These are phyloP conservation scores for Saturnispora zaruensis DNA, from an alignment of 805 yeast genomes.

Conservation along the genomic window DNA sequence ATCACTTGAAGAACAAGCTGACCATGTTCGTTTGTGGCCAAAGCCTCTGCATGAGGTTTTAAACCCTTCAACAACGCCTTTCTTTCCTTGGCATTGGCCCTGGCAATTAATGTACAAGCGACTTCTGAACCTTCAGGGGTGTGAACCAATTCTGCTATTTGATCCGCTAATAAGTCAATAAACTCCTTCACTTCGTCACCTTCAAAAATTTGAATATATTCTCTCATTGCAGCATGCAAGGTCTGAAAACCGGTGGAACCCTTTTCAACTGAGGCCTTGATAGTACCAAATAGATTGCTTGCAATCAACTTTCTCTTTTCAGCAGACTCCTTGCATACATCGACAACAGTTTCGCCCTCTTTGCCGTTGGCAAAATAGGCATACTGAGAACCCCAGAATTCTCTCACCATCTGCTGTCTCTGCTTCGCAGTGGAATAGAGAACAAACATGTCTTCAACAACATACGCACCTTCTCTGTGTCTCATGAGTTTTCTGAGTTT, in stretches of 20 bases:
- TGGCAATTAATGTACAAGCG: slow-evolving; percentile 70
- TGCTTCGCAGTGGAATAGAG: slow-evolving; percentile 80
- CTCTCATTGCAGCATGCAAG: slow-evolving; percentile 92
- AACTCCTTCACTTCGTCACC: slow-evolving; percentile 68
- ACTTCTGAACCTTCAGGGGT: slow-evolving; percentile 93
- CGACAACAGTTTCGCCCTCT: slow-evolving; percentile 51
- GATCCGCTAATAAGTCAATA: slow-evolving; percentile 76
- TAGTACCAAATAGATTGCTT: slow-evolving; percentile 70
- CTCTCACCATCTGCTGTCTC: slow-evolving; percentile 84
- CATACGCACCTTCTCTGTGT: slow-evolving; percentile 97
- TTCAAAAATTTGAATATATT: slow-evolving; percentile 66
- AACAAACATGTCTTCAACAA: slow-evolving; percentile 85
- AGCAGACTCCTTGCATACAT: slow-evolving; percentile 55
- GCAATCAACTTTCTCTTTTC: slow-evolving; percentile 74
- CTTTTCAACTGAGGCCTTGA: slow-evolving; percentile 84
- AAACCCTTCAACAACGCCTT: slow-evolving; percentile 64
- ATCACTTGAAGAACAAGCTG: slow-evolving; percentile 69
- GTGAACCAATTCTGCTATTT: slow-evolving; percentile 89
- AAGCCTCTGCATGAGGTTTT: slow-evolving; percentile 64
- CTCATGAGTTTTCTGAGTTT: slow-evolving; percentile 85
- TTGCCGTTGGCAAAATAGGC: slow-evolving; percentile 81
- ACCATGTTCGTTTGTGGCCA: slow-evolving; percentile 82
- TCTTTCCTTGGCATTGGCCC: slow-evolving; percentile 88
- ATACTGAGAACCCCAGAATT: slow-evolving; percentile 94
- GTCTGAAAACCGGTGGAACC: slow-evolving; percentile 96